Percentiles rank a stretch among this genome's conserved stretches.
phyloP scores from a whole-genome alignment of 768 basidiomycete species.

The Terana coerulea region DNA sequence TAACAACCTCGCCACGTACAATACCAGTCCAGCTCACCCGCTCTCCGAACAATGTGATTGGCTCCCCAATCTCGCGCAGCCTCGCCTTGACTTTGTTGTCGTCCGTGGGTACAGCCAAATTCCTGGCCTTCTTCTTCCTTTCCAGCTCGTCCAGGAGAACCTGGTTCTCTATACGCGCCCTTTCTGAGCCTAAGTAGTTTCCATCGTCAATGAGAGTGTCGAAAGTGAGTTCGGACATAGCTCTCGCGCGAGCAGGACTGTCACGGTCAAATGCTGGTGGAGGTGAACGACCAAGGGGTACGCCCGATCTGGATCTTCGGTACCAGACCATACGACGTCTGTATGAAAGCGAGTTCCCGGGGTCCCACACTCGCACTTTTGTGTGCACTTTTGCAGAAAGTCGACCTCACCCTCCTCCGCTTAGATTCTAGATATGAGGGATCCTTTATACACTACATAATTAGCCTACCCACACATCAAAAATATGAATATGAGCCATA shows the following conservation, averaged over 20 bases:
- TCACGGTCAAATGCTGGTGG: background rate
- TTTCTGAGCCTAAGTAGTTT: conserved; percentile 67
- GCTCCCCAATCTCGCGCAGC: conserved; percentile 91
- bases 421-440: too few species aligned
- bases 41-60: conserved; percentile 97
- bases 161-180: conserved; percentile 77
- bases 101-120: conserved; percentile 94
- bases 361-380: too few species aligned
- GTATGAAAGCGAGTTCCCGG: too few species aligned
- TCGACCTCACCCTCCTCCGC: too few species aligned
- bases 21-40: conserved; percentile 58
- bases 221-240: conserved; percentile 71
- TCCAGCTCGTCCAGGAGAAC: conserved; percentile 95
- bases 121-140: conserved; percentile 91
- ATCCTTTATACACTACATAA: too few species aligned
- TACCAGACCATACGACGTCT: too few species aligned
- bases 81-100: conserved; percentile 89
- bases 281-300: too few species aligned
- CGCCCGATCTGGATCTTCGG: too few species aligned
- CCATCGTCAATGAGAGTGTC: conserved; percentile 79
- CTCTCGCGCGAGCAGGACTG: too few species aligned
- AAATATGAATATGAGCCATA: too few species aligned
- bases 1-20: conserved; percentile 11
- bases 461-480: too few species aligned
- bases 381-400: too few species aligned